phyloP scores from a whole-genome alignment of 2,329 filamentous ascomycete species.

The Periglandula ipomoeae region DNA sequence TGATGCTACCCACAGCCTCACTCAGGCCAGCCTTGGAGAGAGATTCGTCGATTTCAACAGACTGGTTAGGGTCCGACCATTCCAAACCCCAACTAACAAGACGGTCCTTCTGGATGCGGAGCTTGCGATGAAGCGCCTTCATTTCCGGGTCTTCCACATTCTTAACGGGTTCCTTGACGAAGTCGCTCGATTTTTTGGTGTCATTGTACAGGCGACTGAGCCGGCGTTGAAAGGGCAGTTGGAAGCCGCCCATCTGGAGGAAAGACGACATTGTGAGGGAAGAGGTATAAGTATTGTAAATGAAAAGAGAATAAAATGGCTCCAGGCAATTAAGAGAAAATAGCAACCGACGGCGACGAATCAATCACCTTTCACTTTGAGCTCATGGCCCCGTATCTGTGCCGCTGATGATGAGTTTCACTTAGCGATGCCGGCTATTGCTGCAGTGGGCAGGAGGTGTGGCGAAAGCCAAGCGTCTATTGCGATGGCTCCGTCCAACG shows the following conservation, averaged over 20 bases:
- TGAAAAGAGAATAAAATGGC: neutral
- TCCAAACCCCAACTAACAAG: slow-evolving; percentile 72
- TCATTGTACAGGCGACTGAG: slow-evolving; percentile 70
- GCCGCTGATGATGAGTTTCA: neutral
- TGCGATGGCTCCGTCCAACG: neutral
- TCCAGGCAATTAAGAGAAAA: neutral
- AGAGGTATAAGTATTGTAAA: neutral
- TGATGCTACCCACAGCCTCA: slow-evolving; percentile 68
- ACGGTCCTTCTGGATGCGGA: slow-evolving; percentile 72
- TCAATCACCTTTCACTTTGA: neutral
- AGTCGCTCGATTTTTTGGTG: slow-evolving; percentile 69
- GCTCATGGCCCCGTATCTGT: neutral
- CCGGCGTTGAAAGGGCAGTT: slow-evolving; percentile 50
- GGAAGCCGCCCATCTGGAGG: slow-evolving; percentile 40
- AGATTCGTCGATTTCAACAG: slow-evolving; percentile 62
- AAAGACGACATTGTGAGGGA: slow-evolving; percentile 38
- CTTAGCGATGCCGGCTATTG: neutral
- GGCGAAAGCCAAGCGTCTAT: neutral
- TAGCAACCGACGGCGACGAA: neutral
- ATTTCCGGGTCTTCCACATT: slow-evolving; percentile 60
- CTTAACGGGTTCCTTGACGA: slow-evolving; percentile 56
- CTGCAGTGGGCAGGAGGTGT: neutral
- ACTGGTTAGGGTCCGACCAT: slow-evolving; percentile 65
- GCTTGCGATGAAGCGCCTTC: slow-evolving; percentile 62
- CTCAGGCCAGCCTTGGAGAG: slow-evolving; percentile 65